These are phyloP conservation scores for Setaria viridis DNA, from an alignment of 202 grass and related monocot genomes.

Conservation along the genomic window DNA sequence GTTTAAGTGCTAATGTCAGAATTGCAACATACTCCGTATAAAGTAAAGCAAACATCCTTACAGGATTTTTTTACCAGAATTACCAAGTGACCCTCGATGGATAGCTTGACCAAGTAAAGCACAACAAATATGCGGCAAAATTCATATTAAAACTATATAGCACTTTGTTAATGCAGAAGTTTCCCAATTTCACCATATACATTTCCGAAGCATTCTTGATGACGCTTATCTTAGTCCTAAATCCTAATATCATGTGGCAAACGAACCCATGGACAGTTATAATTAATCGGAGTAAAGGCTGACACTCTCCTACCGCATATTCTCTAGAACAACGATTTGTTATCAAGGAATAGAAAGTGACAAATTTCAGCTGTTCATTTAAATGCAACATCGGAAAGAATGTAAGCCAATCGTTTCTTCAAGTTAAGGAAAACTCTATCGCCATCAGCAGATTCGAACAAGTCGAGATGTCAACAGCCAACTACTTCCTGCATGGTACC, in stretches of 20 bases:
- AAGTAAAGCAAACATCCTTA: background rate
- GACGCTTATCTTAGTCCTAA: background rate
- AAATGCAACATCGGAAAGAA: slow-evolving; percentile 16
- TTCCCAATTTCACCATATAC: background rate
- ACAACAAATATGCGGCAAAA: background rate
- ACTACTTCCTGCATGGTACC: slow-evolving; percentile 3
- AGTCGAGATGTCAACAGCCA: slow-evolving; percentile 38
- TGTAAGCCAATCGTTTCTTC: background rate
- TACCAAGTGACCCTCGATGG: background rate
- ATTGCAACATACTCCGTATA: background rate
- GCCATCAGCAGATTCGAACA: slow-evolving; percentile 46
- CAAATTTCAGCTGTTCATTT: background rate
- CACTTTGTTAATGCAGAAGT: slow-evolving; percentile 3
- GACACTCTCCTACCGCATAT: background rate
- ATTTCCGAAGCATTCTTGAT: background rate
- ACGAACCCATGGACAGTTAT: background rate
- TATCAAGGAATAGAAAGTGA: background rate
- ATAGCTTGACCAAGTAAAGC: background rate
- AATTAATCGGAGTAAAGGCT: background rate
- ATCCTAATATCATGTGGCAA: background rate
- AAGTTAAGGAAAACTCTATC: slow-evolving; percentile 40
- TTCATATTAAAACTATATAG: background rate
- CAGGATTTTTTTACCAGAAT: background rate
- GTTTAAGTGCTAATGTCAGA: background rate
- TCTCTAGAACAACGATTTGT: background rate